These are phyloP conservation scores for Trypanosoma rangeli DNA, from an alignment of 208 protist species.

Conservation along the genomic window DNA sequence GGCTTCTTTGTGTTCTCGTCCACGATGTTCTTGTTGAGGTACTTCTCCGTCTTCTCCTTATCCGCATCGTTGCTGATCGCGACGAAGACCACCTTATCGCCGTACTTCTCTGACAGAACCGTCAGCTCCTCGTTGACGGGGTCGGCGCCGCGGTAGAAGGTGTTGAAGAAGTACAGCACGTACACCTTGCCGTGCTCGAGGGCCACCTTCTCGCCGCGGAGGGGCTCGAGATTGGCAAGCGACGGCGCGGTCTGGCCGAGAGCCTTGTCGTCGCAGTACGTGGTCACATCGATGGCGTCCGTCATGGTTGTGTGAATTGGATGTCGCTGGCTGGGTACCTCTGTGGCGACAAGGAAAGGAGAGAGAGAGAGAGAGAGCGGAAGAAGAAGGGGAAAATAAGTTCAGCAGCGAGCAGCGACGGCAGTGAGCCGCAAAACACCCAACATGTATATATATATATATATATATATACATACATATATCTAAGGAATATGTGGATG, in stretches of 20 bases:
- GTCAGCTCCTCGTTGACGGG: slow-evolving; percentile 91
- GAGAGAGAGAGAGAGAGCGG: background rate
- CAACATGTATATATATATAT: too few species aligned
- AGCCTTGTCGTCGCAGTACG: slow-evolving; percentile 82
- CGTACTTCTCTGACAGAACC: slow-evolving; percentile 72
- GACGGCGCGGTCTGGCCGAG: slow-evolving; percentile 67
- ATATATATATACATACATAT: too few species aligned
- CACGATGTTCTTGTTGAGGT: slow-evolving; percentile 83
- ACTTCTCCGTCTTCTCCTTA: slow-evolving; percentile 89
- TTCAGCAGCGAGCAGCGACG: too few species aligned
- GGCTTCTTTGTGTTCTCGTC: slow-evolving; percentile 92
- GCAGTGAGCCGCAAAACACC: too few species aligned
- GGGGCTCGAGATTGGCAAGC: slow-evolving; percentile 57
- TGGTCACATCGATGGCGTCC: slow-evolving; percentile 82
- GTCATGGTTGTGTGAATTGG: slow-evolving; percentile 45
- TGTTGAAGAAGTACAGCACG: slow-evolving; percentile 93
- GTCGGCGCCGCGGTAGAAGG: slow-evolving; percentile 90
- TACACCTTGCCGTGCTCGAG: slow-evolving; percentile 66
- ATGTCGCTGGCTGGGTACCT: background rate
- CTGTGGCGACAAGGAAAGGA: too few species aligned
- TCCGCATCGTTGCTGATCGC: slow-evolving; percentile 91
- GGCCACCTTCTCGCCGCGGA: slow-evolving; percentile 72
- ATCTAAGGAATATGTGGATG: too few species aligned
- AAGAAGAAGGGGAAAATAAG: background rate
- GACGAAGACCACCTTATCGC: slow-evolving; percentile 74